Base-by-base conservation (phyloP, 140 eudicot genomes). In the Ambrosia hybrid region DNA sequence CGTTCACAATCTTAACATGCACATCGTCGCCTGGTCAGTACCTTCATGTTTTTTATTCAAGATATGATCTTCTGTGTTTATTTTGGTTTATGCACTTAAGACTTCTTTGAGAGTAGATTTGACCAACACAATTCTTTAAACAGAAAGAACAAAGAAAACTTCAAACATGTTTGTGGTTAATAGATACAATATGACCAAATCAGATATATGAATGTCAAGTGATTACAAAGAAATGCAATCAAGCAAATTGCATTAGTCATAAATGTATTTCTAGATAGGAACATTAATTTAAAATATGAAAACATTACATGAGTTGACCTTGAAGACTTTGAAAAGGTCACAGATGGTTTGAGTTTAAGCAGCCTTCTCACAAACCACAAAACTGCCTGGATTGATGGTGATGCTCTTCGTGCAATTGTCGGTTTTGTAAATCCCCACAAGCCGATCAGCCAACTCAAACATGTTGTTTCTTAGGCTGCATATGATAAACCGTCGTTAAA, bases 391-490 rank as follows among this genome's bases (percentile, higher is more conserved):
- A 67, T 91, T 86, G 58, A 95, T 91, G 4, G 99, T 91, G 57
- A 95, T 86, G 76, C 99, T 95, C 81, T 95, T 95, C 59, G 99
- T 95, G 89, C 99, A 95, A 37, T 95, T 91, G 78, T 88, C 96
- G 0, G 97, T 95, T 82, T 95, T 95, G 80, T 91, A 95, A 8
- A 95, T 95, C 34, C 99, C 99, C 65, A 95, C 97, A 26, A 95
- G 97, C 39, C 97, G 85, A 70, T 95, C 99, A 1, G 97, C 99
- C 85, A 95, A 68, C 89, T 95, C 99, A 49, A 91, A 91, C 99
- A 95, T 95, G 80, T 95, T 91, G 88, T 95, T 91, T 74, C 99
- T 83, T 46, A 95, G 84, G 78, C 97, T 95, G 92, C 84, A 91
- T 4, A 71, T 51, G 11, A 66, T 41, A 48, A 56, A 51, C 56